Evolutionary conservation across 1,284 basidiomycete species (phyloP), one percentile per base, ranked within the genome.

Genomic region (Afroboletus lepidellus): DNA sequence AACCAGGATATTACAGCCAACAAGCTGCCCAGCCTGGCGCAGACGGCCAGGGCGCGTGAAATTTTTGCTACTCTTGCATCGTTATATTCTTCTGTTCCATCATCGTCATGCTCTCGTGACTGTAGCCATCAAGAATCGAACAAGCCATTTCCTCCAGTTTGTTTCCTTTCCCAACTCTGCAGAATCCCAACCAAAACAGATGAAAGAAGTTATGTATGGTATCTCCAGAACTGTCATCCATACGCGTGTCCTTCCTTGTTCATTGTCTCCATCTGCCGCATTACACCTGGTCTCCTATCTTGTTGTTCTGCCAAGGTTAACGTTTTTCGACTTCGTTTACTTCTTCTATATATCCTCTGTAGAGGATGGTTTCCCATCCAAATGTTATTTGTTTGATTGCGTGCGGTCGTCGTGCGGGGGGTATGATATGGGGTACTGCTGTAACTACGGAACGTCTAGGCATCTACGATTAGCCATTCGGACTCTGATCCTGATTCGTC

Each of bases 401-500:
- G 54, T 49, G 47, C 7, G 41, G 41, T 51, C 24, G 41, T 25
- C 48, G 45, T 50, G 44, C 11, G 39, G 39, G 59, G 29, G 29
- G 29, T 30, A 30, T 30, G 29, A 56, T 66, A 68, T 58, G 36
- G 58, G 48, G 56, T 61, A 56, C 38, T 59, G 48, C 23, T 41
- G 30, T 11, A 41, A 20, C 23, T 38, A 47, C 27, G 25, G 16
- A 30, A 46, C 21, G 25, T 60, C 53, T 66, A 68, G 33, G 58
- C 52, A 45, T 83, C 81, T 41, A 90, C 76, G 32, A 90, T 83
- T 62, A 91, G 63, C 88, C 88, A 91, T 91, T 91, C 88, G 87
- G 88, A 69, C 83, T 91, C 87, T 82, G 80, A 82, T 82, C 83
- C 82, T 78, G 72, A 70, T 68, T 75, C 78, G 79, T 83, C 78